Percentiles rank a stretch among this genome's conserved stretches.
Evolutionary conservation across 441 rosid genomes (phyloP).

Genomic region (Syzygium syzygioides): DNA sequence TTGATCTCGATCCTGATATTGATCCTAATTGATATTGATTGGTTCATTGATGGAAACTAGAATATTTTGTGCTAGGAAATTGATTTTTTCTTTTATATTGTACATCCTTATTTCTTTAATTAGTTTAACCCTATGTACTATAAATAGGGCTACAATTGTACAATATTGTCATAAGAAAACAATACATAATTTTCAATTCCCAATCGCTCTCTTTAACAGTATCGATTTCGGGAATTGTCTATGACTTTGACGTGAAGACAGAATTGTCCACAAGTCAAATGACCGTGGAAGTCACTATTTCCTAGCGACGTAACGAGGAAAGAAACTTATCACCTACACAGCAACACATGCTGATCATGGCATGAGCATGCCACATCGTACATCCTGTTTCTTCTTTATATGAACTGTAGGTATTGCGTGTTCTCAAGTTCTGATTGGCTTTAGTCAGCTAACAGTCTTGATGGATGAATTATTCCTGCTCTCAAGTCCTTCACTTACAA

Average conservation of each 20-base stretch:
- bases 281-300: neutral
- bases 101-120: too few relatives aligned
- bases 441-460: neutral
- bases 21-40: too few relatives aligned
- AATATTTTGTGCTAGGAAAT: too few relatives aligned
- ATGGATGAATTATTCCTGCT: neutral
- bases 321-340: neutral
- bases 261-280: neutral
- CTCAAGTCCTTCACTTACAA: neutral
- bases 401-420: neutral
- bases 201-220: neutral
- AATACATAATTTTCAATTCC: too few relatives aligned
- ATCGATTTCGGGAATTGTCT: neutral
- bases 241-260: neutral
- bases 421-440: neutral
- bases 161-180: too few relatives aligned
- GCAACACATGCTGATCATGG: neutral
- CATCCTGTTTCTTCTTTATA: neutral
- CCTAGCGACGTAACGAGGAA: neutral
- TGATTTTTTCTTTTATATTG: too few relatives aligned
- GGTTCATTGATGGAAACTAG: too few relatives aligned
- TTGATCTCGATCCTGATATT: too few relatives aligned
- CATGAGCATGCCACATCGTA: neutral
- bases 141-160: too few relatives aligned
- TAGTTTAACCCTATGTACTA: too few relatives aligned